These are phyloP conservation scores for Pythium biforme DNA, from an alignment of 352 stramenopile genomes.

Conservation along the genomic window DNA sequence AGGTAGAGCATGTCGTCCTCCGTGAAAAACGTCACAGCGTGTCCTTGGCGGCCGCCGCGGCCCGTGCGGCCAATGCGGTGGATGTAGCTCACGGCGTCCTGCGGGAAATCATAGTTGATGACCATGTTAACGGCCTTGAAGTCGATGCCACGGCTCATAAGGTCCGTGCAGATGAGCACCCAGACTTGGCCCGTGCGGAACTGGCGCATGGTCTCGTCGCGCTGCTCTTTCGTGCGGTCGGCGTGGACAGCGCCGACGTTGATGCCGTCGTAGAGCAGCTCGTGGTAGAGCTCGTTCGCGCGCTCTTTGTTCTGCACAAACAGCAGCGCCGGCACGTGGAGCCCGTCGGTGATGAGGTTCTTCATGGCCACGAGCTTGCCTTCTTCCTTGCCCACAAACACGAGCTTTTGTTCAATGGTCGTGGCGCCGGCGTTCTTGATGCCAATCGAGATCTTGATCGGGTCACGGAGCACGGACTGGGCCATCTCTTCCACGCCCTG, in stretches of 20 bases:
- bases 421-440: conserved; percentile 84
- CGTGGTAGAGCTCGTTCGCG: conserved; percentile 96
- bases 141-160: conserved; percentile 98
- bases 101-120: conserved; percentile 99
- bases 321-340: conserved; percentile 96
- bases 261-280: conserved; percentile 97
- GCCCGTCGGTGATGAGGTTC: conserved; percentile 88
- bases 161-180: conserved; percentile 99
- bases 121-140: conserved; percentile 99
- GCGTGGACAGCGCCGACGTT: conserved; percentile 98
- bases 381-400: conserved; percentile 99
- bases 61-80: conserved; percentile 97
- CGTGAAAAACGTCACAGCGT: conserved; percentile 98
- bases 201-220: conserved; percentile 92
- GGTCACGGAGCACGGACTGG: conserved; percentile 95
- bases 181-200: conserved; percentile 97
- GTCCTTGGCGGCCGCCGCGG: conserved; percentile 89
- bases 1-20: conserved; percentile 95
- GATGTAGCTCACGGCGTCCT: conserved; percentile 94
- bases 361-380: conserved; percentile 98
- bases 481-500: conserved; percentile 94
- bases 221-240: conserved; percentile 91
- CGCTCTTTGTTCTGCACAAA: conserved; percentile 99
- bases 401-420: conserved; percentile 93
- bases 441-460: conserved; percentile 95